Base-by-base conservation (phyloP, 768 basidiomycete species). In the Auricularia heimuer region DNA sequence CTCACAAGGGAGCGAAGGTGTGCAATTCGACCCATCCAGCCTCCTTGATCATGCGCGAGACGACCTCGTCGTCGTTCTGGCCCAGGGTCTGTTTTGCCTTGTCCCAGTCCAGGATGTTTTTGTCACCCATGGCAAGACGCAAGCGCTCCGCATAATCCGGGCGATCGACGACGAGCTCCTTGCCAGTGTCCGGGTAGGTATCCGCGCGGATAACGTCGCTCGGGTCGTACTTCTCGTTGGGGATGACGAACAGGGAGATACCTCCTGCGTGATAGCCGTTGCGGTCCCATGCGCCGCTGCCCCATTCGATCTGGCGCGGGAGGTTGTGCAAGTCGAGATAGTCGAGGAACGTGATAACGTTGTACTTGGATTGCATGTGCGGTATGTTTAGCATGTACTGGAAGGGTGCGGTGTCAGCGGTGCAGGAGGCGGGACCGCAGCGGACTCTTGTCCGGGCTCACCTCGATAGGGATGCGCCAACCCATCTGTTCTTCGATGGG, bases 221-320 rank as follows among this genome's bases (percentile, higher is more conserved):
- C 16, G 78, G 77, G 63, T 81, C 80, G 54, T 79, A 81, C 69
- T 75, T 78, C 7, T 68, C 24, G 65, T 81, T 80, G 42, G 76
- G 75, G 58, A 81, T 76, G 6, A 72, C 66, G 63, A 69, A 73
- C 29, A 79, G 68, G 6, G 56, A 29, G 69, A 73, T 16, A 77
- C 73, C 37, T 21, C 36, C 58, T 18, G 68, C 65, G 63, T 78
- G 76, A 63, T 76, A 81, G 44, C 36, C 67, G 3, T 75, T 65
- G 1, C 73, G 72, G 7, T 75, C 70, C 79, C 80, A 81, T 24
- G 71, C 70, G 61, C 80, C 80, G 51, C 73, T 76, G 63, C 73
- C 71, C 65, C 70, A 70, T 63, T 81, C 80, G 24, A 69, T 65
- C 12, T 71, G 67, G 29, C 75, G 73, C 7, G 73, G 63, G 58